phyloP scores from a whole-genome alignment of 228 moss, liverwort and hornwort species.

The Sphagnum magellanicum region DNA sequence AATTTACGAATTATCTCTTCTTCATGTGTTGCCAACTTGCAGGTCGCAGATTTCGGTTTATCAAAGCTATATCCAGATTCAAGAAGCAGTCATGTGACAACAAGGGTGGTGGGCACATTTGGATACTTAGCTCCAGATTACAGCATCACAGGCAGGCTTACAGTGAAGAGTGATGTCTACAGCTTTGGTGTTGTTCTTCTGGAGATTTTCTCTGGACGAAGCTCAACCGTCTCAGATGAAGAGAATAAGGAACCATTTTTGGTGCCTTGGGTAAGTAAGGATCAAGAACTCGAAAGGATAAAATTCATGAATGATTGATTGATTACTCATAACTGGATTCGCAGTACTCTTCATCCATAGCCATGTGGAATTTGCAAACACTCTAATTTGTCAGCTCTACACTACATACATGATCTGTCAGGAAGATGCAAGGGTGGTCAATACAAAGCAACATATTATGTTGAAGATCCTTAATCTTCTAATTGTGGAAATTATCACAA shows the following conservation, averaged over 20 bases:
- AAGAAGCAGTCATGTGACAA: conserved; percentile 18
- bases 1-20: too few relatives aligned
- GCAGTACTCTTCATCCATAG: too few relatives aligned
- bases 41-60: conserved; percentile 25
- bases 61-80: conserved; percentile 17
- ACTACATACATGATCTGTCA: not conserved
- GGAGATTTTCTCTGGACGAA: conserved; percentile 17
- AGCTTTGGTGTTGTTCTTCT: conserved; percentile 20
- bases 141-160: conserved; percentile 26
- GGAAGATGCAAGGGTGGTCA: not conserved
- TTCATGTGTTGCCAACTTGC: not conserved
- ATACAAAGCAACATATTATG: not conserved
- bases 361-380: too few relatives aligned
- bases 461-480: not conserved
- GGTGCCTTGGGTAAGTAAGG: conserved; percentile 16
- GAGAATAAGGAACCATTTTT: conserved; percentile 15
- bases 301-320: too few relatives aligned
- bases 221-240: conserved; percentile 17
- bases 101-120: conserved; percentile 24
- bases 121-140: conserved; percentile 24
- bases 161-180: conserved; percentile 23
- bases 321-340: too few relatives aligned
- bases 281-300: too few relatives aligned
- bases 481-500: not conserved
- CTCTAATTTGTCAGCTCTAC: too few relatives aligned